Base-by-base conservation (phyloP, 208 protist species). In the Baffinella frigidus region DNA sequence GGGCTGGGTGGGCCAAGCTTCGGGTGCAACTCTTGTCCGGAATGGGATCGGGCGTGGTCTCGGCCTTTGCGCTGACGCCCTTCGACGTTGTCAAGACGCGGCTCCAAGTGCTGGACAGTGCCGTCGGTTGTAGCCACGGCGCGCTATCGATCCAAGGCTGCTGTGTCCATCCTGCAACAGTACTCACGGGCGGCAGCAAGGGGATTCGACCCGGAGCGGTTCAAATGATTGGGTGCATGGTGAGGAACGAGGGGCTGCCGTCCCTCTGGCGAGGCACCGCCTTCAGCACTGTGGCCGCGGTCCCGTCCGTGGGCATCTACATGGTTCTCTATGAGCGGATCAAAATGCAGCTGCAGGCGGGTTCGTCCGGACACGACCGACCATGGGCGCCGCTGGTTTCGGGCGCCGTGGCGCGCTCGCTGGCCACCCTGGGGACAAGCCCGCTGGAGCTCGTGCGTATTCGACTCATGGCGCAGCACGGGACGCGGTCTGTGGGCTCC, bases 81-180 rank as follows among this genome's bases (percentile, higher is more conserved):
- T 73, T 90, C 30, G 83, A 90, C 20, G 83, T 90, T 4, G 45
- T 90, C 56, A 90, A 90, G 51, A 90, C 83, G 2, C 73, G 83
- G 33, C 44, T 90, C 7, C 83, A 90, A 30, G 9, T 73, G n/a
- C 20, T 45, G 62, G 77, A 61, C 77, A 44, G 51, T 1, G 7
- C 62, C 51, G 39, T 56, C n/a, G 17, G 77, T 10, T 56, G 38
- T 27, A 14, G n/a, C 33, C 30, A 87, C 33, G 71, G 20, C 30
- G 71, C 71, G 35, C n/a, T n/a, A n/a, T n/a, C n/a, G n/a, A n/a
- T n/a, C n/a, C n/a, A n/a, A 62, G 51, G 17, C 17, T 62, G 51
- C 51, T 62, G 51, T 62, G 24, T 62, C 51, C 51, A 62, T 62
- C 51, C 51, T 11, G 51, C 11, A 62, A n/a, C 51, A n/a, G 51